Evolutionary conservation across 805 yeast genomes (phyloP), one percentile per base, ranked within the genome.

Genomic region (Ogataea pini): DNA sequence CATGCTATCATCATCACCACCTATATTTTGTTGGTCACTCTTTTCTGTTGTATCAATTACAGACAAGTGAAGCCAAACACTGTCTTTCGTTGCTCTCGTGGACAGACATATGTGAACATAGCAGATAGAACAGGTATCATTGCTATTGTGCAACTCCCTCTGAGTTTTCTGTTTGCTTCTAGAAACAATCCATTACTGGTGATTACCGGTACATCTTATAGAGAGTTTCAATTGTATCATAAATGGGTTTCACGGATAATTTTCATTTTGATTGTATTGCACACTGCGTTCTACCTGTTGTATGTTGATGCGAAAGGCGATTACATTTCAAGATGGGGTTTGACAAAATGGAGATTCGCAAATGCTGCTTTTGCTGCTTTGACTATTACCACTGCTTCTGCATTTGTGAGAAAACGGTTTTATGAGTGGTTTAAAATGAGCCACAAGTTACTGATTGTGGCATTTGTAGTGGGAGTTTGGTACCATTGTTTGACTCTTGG

Each of bases 81-180:
- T 3, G 60, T 70, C 6, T 69, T 67, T 50, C 55, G 60, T 3
- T 62, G 68, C 36, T 47, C 54, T 8, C 56, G 47, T 27, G 68
- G 68, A 6, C 66, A 63, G 34, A 48, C 42, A 12, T 58, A 58
- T 45, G 70, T 70, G 22, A 59, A 60, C 14, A 51, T 57, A 41
- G 79, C 77, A 3, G 80, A 77, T 57, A 62, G 80, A 55, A 63
- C 76, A 0, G 82, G 80, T 1, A 76, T 76, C 4, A 53, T 76
- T 22, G 73, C 75, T 2, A 67, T 68, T 1, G 58, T 58, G 27
- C 75, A 71, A 46, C 47, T 71, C 17, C 75, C 75, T 6, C 42
- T 71, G 24, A 50, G 67, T 6, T 64, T 64, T 46, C 43, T 64
- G 29, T 70, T 71, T 50, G 57, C 72, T n/a, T 57, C 71, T 0